Percentiles rank a stretch among this genome's conserved stretches.
Evolutionary conservation across 805 yeast genomes (phyloP).

Genomic region (Blastobotrys muscicola): DNA sequence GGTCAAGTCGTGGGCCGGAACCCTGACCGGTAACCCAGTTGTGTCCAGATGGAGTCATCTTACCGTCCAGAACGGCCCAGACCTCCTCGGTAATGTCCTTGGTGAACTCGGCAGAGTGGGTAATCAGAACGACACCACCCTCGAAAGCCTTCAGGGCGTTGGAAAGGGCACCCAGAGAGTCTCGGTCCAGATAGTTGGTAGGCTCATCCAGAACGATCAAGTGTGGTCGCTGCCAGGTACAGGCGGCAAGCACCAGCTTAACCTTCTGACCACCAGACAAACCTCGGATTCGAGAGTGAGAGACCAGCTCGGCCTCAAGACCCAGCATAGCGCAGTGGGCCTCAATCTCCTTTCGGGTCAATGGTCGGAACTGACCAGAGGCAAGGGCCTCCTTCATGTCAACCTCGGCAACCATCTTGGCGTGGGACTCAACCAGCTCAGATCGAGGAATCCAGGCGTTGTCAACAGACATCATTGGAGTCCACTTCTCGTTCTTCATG

Average conservation of each 20-base stretch:
- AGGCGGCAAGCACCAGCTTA: conserved; percentile 98
- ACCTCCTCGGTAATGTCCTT: conserved; percentile 99
- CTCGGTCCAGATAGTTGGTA: conserved; percentile 98
- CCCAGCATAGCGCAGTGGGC: conserved; percentile 98
- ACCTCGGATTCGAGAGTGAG: conserved; percentile 99
- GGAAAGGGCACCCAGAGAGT: conserved; percentile 98
- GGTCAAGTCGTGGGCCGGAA: conserved; percentile 97
- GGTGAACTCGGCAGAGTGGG: conserved; percentile 99
- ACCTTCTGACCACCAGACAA: conserved; percentile 99
- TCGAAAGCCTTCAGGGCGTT: conserved; percentile 97
- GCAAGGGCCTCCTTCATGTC: conserved; percentile 99
- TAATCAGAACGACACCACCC: conserved; percentile 99
- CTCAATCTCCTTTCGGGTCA: conserved; percentile 99
- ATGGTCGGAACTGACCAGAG: conserved; percentile 99
- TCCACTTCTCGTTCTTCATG: conserved; percentile 99
- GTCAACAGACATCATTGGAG: conserved; percentile 98
- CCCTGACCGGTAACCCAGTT: conserved; percentile 99
- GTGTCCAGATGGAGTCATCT: conserved; percentile 99
- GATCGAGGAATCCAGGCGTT: conserved; percentile 99
- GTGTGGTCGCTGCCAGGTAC: conserved; percentile 99
- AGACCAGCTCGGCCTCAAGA: conserved; percentile 96
- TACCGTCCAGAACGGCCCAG: conserved; percentile 98
- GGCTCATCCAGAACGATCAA: conserved; percentile 99
- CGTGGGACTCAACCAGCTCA: conserved; percentile 92
- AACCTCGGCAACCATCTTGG: conserved; percentile 99